Evolutionary conservation across 495 filamentous ascomycete species (phyloP), one percentile per base, ranked within the genome.

Genomic region (Aspergillus heteromorphus): DNA sequence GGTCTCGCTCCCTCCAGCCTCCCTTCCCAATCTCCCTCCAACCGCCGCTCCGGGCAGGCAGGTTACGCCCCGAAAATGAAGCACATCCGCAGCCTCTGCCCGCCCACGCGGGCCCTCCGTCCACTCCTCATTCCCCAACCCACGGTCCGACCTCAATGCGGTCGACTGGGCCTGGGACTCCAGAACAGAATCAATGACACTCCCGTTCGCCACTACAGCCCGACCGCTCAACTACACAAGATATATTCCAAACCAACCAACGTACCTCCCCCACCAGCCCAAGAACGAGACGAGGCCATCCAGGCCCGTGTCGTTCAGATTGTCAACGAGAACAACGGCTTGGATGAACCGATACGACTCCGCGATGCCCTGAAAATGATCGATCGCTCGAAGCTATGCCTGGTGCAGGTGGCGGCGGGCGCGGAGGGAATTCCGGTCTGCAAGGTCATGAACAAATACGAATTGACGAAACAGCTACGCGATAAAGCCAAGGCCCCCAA

Each of bases 391-490:
- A 69, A 71, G 0, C 63, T 86, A 54, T 79, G 74, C 40, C 75
- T 93, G 8, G 57, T 87, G 1, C 77, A 85, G 64, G 75, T 92
- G 1, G 68, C 76, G 1, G 61, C 72, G 1, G 65, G 62, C 0
- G 60, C 62, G 6, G 50, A 41, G 17, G 56, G 62, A 2, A 59
- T 54, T 5, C 80, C 89, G 0, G 76, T 91, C 36, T 92, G 87
- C 77, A 86, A 82, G 56, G 73, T 92, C 48, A 51, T 85, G 50
- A 76, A 83, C 60, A 79, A 79, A 48, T 62, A 71, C 29, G 70
- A 70, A 1, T 45, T 73, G 21, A 66, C 65, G 17, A 68, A 75
- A 38, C 62, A 68, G 10, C 73, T 78, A 55, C 64, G 70, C 21
- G 70, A 65, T n/a, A 71, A 66, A 52, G 68, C 65, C 16, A 77